Evolutionary conservation across 1,284 basidiomycete genomes (phyloP), one percentile per base, ranked within the genome.

Genomic region (Omphalotus olearius): DNA sequence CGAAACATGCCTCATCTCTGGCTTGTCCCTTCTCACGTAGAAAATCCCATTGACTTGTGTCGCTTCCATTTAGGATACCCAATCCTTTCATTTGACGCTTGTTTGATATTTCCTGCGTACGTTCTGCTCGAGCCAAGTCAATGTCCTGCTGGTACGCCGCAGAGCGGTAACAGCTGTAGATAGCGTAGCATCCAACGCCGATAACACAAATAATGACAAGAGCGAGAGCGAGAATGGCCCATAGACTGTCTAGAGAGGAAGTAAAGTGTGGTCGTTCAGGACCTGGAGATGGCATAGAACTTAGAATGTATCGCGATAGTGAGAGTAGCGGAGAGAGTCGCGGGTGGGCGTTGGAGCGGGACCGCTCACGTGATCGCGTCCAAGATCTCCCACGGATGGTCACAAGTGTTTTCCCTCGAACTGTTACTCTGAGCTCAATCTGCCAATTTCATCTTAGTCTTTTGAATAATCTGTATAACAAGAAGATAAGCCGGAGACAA

Each of bases 161-260:
- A 36, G 51, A 47, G 14, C 25, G 45, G 33, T 43, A 52, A 30
- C 51, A 52, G 23, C 38, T 47, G 40, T 52, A 52, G 17, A 47
- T 33, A 6, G 51, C 45, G 17, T 52, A 52, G 23, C 30, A 43
- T 16, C 33, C 5, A 5, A 52, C 45, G 20, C 45, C 45, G 18
- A 26, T 17, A 17, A 52, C 30, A 11, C 18, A 33, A 18, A 37
- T n/a, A 14, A 43, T 20, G 40, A 52, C 20, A 39, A 52, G 26
- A 14, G 51, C 35, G 18, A 52, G 39, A 10, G 51, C 38, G 25
- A 52, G 18, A 4, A 52, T 52, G 25, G 51, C 39, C 44, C 45
- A 52, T 6, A 47, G 14, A 23, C 33, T 47, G 20, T 39, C 28
- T 7, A 52, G 11, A 43, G 39, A 47, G 4, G 39, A 30, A 17